Conservation (phyloP, 495 filamentous ascomycete species). For the Xylaria sp. region DNA sequence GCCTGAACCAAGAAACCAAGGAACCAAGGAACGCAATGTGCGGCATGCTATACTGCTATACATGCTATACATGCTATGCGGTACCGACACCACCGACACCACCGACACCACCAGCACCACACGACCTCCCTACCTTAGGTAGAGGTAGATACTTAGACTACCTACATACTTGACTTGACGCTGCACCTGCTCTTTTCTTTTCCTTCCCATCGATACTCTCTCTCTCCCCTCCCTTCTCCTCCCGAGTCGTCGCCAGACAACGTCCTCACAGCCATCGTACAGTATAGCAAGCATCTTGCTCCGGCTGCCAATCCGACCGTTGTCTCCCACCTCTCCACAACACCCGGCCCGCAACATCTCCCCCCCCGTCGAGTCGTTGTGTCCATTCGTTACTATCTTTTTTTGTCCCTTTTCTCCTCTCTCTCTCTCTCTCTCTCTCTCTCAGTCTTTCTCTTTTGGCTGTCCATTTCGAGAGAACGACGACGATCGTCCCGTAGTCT, state of each 20-base stretch:
- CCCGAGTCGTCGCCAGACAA: slow-evolving; percentile 25
- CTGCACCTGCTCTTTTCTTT: slow-evolving; percentile 24
- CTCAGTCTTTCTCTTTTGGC: neutral
- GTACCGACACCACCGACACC: no score
- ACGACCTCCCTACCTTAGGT: slow-evolving; percentile 10
- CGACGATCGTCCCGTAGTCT: neutral
- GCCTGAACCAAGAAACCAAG: slow-evolving; percentile 18
- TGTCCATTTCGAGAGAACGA: neutral
- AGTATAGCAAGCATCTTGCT: slow-evolving; percentile 19
- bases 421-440: slow-evolving; percentile 10
- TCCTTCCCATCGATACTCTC: slow-evolving; percentile 19
- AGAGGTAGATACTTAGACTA: no score
- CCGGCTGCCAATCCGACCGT: slow-evolving; percentile 22
- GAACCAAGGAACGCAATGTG: slow-evolving; percentile 23
- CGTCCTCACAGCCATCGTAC: slow-evolving; percentile 22
- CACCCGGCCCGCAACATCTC: slow-evolving; percentile 19
- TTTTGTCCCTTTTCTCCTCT: no score
- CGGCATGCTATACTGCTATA: slow-evolving; percentile 10
- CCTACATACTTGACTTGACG: neutral
- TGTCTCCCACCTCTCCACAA: slow-evolving; percentile 24
- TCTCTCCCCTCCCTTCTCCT: neutral
- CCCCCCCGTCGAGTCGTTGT: slow-evolving; percentile 15
- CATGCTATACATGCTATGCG: no score
- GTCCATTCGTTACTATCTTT: slow-evolving; percentile 29
- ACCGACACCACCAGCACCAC: no score